A percentile compares a stretch with the other conserved stretches of the same genome.
phyloP scores from a whole-genome alignment of 257 asterid genomes.

The Apocynum venetum region DNA sequence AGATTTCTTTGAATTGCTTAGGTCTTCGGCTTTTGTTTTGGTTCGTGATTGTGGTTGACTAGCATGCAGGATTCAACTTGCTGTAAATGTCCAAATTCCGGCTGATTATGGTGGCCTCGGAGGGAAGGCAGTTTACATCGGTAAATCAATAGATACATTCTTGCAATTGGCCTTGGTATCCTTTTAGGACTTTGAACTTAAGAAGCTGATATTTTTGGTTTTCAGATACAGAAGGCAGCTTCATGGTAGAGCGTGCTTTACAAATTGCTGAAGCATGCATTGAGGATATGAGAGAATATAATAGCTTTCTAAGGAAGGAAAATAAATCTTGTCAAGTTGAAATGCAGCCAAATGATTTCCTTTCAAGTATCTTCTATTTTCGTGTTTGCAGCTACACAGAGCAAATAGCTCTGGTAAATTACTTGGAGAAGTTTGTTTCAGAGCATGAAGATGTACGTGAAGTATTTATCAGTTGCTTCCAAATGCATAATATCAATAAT shows the following conservation, averaged over 20 bases:
- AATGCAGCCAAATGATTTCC: constrained; percentile 58
- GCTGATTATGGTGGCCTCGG: constrained; percentile 80
- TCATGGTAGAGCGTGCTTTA: constrained; percentile 86
- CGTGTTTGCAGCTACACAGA: constrained; percentile 88
- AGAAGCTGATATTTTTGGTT: constrained; percentile 12
- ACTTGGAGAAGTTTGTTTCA: constrained; percentile 71
- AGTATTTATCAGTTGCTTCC: constrained; percentile 13
- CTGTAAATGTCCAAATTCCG: constrained; percentile 88
- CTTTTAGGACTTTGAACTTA: constrained; percentile 13
- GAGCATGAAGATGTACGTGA: constrained; percentile 86
- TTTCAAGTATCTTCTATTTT: constrained; percentile 74
- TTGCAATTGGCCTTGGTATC: background rate
- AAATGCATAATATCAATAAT: background rate
- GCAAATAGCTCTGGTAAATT: constrained; percentile 79
- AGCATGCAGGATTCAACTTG: constrained; percentile 76
- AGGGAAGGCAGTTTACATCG: constrained; percentile 93
- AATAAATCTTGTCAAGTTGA: constrained; percentile 38
- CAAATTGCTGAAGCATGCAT: constrained; percentile 93
- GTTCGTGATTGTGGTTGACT: constrained; percentile 11
- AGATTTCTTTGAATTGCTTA: constrained; percentile 8
- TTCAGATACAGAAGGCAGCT: constrained; percentile 96
- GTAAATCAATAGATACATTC: constrained; percentile 22
- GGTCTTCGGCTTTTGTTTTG: constrained; percentile 6
- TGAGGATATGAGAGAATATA: constrained; percentile 74
- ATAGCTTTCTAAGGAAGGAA: constrained; percentile 49